Evolutionary conservation across 768 basidiomycete species (phyloP).

Genomic region (Lactarius vividus): DNA sequence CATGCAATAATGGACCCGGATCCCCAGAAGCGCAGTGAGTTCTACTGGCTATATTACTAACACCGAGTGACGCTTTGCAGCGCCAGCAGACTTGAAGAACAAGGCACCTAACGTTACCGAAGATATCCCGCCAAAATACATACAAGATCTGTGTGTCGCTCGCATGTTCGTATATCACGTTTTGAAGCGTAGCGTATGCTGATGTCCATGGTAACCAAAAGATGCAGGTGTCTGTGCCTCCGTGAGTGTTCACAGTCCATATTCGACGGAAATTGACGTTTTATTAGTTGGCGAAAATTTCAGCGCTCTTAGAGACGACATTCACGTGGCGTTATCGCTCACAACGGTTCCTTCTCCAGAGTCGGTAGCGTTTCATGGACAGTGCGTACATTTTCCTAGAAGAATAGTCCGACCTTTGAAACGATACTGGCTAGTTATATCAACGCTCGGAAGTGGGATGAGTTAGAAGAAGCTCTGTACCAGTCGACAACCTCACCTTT

Average conservation of each 20-base stretch:
- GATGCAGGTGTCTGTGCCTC: constrained; percentile 18
- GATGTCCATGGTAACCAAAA: neutral
- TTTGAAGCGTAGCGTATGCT: neutral
- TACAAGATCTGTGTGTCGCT: constrained; percentile 15
- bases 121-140: neutral
- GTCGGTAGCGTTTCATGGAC: constrained; percentile 4
- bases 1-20: neutral
- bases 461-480: constrained; percentile 6
- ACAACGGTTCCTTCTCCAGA: neutral
- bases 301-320: neutral
- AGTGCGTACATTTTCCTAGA: neutral
- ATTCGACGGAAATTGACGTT: neutral
- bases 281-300: constrained; percentile 15
- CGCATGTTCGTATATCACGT: constrained; percentile 12
- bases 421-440: constrained; percentile 2
- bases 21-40: neutral
- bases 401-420: neutral
- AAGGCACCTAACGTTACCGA: neutral
- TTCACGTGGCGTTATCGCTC: constrained; percentile 4
- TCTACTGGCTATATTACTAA: neutral
- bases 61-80: neutral
- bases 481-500: constrained; percentile 6
- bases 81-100: neutral
- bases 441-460: neutral
- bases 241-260: neutral